These are phyloP conservation scores for Yamadazyma atlantica DNA, from an alignment of 1,139 yeast genomes.

Conservation along the genomic window DNA sequence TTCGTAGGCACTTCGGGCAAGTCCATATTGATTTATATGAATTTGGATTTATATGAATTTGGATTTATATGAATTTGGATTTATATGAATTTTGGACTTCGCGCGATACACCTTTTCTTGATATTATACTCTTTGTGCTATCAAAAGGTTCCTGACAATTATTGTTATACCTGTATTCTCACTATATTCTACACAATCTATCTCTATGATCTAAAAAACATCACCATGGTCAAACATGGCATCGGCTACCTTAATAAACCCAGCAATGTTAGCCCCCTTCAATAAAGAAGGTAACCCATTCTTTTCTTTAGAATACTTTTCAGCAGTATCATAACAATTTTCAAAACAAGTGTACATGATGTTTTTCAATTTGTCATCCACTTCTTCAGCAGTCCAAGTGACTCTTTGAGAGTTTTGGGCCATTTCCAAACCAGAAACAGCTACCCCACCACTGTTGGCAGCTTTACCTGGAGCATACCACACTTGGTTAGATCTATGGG, in stretches of 20 bases:
- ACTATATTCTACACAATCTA: neutral
- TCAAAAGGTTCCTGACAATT: too few species aligned
- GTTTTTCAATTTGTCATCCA: constrained; percentile 80
- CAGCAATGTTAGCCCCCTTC: constrained; percentile 99
- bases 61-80: too few species aligned
- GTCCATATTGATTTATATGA: too few species aligned
- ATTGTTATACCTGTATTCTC: too few species aligned
- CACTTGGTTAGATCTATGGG: constrained; percentile 69
- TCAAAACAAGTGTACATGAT: constrained; percentile 94
- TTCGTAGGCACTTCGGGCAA: constrained; percentile 6
- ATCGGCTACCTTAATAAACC: constrained; percentile 96
- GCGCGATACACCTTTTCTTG: too few species aligned
- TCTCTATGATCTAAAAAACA: constrained; percentile 60
- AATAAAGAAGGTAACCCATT: constrained; percentile 85
- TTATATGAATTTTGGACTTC: too few species aligned
- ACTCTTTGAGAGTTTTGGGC: constrained; percentile 98
- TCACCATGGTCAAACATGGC: constrained; percentile 99
- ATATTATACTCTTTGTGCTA: too few species aligned
- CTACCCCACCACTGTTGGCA: constrained; percentile 99
- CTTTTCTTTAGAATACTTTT: constrained; percentile 73
- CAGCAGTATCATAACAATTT: constrained; percentile 87
- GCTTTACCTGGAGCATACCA: constrained; percentile 99
- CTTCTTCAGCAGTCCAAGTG: constrained; percentile 85
- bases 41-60: too few species aligned
- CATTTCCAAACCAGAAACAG: constrained; percentile 98